A percentile compares a stretch with the other conserved stretches of the same genome.
phyloP scores from a whole-genome alignment of 805 yeast species.

The Candida palmyrensis region DNA sequence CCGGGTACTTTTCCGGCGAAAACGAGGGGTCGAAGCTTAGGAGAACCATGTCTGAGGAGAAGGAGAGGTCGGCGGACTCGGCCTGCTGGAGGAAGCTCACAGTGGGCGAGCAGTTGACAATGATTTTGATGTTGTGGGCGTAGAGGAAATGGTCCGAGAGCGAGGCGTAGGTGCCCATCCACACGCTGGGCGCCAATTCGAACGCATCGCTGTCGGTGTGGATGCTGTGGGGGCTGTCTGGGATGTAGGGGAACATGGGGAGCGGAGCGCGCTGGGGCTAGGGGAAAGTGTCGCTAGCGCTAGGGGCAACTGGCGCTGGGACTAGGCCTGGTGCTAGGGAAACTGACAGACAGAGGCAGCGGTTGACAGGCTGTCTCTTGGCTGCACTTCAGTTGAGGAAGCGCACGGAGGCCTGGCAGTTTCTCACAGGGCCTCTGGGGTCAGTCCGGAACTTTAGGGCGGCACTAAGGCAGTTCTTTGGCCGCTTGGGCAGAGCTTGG shows the following conservation, averaged over 20 bases:
- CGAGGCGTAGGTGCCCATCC: conserved; percentile 19
- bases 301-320: too few species aligned
- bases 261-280: too few species aligned
- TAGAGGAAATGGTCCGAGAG: conserved; percentile 12
- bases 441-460: too few species aligned
- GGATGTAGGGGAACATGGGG: conserved; percentile 2
- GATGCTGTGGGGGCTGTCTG: conserved; percentile 4
- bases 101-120: conserved; percentile 35
- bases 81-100: conserved; percentile 22
- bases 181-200: conserved; percentile 24
- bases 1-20: conserved; percentile 11
- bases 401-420: too few species aligned
- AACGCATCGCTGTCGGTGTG: conserved; percentile 7
- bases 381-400: neutral
- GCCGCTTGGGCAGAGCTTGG: too few species aligned
- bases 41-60: conserved; percentile 34
- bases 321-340: neutral
- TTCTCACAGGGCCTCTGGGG: too few species aligned
- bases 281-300: too few species aligned
- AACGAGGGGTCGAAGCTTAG: conserved; percentile 33
- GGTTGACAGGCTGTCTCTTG: neutral
- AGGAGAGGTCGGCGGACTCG: conserved; percentile 13
- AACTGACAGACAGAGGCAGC: neutral
- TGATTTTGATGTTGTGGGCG: conserved; percentile 26
- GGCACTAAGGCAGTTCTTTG: too few species aligned